These are phyloP conservation scores for Aspergillus carlsbadensis DNA, from an alignment of 495 filamentous ascomycete species.

Conservation along the genomic window DNA sequence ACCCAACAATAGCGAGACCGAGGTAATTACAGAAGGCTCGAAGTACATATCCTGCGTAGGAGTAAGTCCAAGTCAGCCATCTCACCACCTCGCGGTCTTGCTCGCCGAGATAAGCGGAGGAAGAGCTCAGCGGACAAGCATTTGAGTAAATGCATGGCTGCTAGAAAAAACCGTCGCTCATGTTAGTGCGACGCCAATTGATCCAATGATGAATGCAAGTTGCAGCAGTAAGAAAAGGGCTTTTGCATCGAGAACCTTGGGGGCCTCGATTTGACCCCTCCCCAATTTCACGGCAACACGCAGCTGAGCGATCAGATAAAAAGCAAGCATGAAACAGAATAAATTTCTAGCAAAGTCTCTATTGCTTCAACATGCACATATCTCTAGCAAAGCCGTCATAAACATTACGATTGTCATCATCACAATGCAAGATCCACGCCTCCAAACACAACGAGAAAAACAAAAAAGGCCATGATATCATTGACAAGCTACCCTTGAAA, in stretches of 20 bases:
- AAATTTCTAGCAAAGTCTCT: conserved; percentile 23
- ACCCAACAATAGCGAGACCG: too few species aligned
- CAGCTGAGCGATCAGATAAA: not conserved
- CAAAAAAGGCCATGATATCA: conserved; percentile 13
- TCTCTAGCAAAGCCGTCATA: conserved; percentile 22
- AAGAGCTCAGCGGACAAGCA: too few species aligned
- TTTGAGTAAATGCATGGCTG: too few species aligned
- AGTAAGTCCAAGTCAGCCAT: too few species aligned
- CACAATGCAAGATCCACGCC: conserved; percentile 14
- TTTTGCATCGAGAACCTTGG: not conserved
- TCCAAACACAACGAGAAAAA: conserved; percentile 9
- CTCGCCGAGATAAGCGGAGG: too few species aligned
- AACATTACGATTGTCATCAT: conserved; percentile 20
- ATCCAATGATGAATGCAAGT: not conserved
- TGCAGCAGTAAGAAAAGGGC: not conserved
- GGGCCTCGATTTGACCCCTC: too few species aligned
- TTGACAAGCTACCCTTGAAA: conserved; percentile 13
- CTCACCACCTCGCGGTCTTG: too few species aligned
- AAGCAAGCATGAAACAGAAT: conserved; percentile 2
- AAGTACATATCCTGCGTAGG: too few species aligned
- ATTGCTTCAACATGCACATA: conserved; percentile 16
- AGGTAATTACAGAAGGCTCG: too few species aligned
- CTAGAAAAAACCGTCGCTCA: too few species aligned
- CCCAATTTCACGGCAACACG: not conserved
- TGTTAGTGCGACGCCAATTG: not conserved